Evolutionary conservation across 345 rosid genomes (phyloP).

Genomic region (Conringia planisiliqua): DNA sequence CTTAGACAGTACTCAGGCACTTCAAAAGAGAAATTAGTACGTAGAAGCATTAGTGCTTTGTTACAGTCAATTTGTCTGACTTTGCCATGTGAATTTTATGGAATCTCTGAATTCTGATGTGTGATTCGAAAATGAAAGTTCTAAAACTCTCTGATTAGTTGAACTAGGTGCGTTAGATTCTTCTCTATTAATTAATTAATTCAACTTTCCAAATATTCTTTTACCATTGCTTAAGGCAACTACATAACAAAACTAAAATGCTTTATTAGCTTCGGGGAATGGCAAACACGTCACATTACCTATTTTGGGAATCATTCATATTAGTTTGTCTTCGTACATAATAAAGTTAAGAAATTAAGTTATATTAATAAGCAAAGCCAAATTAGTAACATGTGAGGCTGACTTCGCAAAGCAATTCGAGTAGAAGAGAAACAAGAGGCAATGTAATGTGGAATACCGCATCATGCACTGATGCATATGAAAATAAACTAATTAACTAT

Average conservation of each 20-base stretch:
- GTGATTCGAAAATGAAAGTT: constrained; percentile 4
- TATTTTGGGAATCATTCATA: constrained; percentile 18
- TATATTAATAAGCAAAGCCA: constrained; percentile 2
- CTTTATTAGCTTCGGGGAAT: constrained; percentile 11
- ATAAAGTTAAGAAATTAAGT: constrained; percentile 6
- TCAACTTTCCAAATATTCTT: constrained; percentile 8
- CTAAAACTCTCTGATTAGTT: background rate
- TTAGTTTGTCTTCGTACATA: background rate
- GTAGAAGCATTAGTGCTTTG: background rate
- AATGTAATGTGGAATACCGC: constrained; percentile 12
- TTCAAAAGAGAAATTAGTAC: background rate
- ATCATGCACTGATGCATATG: constrained; percentile 20
- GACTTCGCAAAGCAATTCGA: constrained; percentile 11
- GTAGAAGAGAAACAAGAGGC: constrained; percentile 9
- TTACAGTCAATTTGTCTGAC: background rate
- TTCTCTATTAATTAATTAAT: background rate
- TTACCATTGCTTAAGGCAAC: constrained; percentile 15
- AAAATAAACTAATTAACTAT: background rate
- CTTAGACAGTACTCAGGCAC: background rate
- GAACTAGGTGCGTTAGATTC: constrained; percentile 5
- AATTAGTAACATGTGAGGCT: constrained; percentile 24
- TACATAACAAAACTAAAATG: constrained; percentile 22
- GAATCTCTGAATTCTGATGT: constrained; percentile 2
- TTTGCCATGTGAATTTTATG: constrained; percentile 8
- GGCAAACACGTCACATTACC: constrained; percentile 23